Base-by-base conservation (phyloP, 2,329 filamentous ascomycete species). In the Diaporthe citri region DNA sequence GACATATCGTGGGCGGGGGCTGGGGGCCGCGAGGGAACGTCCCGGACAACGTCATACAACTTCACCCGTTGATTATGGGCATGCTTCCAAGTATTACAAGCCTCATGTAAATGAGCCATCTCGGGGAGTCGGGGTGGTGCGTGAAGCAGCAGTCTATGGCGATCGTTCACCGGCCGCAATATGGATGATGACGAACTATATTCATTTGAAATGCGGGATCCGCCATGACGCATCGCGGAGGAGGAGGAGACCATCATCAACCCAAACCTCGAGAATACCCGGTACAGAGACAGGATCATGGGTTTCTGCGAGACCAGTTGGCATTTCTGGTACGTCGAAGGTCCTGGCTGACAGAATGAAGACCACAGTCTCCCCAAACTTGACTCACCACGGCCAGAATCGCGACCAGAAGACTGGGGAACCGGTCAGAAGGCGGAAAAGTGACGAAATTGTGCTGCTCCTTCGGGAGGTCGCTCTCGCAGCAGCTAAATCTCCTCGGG, bases 361-460 rank as follows among this genome's bases (percentile, higher is more conserved):
- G 46, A n/a, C 31, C 41, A 36, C 60, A 48, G 12, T 66, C 41
- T 34, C 12, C 8, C 43, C 28, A 25, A 67, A 22, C 22, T 51
- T 51, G 31, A 25, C 31, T 9, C 43, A 51, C 31, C 31, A 25
- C 28, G 28, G 60, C 60, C 60, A 66, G 28, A 48, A 67, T 39
- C 31, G 62, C 31, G 62, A 28, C 43, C 43, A 52, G 31, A 51
- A 51, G 62, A 67, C 62, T 36, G 15, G 28, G 62, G 62, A 31
- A 34, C 22, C 31, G 43, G 62, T 20, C 31, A 52, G 20, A 20
- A 36, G 60, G 31, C 15, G 13, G 62, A 25, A 67, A n/a, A 46
- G 31, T 34, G 28, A 67, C 39, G 62, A 51, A 67, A 51, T 9
- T 36, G 22, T 51, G 62, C 43, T 67, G 62, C 20, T 41, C 0